Conservation (phyloP, 768 basidiomycete species). For the Mycena sanguinolenta region DNA sequence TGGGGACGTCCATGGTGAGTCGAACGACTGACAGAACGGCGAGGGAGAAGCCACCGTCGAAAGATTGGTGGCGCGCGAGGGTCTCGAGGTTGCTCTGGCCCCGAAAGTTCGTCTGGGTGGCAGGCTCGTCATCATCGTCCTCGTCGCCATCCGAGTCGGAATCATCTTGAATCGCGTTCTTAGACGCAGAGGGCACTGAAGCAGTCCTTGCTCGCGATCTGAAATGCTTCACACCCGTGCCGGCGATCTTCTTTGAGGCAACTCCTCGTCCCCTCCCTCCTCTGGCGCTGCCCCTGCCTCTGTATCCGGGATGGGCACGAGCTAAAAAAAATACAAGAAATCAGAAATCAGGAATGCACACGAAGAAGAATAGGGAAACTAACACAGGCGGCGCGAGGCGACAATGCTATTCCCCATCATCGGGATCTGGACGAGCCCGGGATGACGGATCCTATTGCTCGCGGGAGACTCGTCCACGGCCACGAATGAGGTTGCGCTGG, state of each 20-base stretch:
- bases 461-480: conserved; percentile 32
- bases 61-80: conserved; percentile 36
- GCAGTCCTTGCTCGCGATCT: not conserved
- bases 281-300: not conserved
- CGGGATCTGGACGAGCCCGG: conserved; percentile 4
- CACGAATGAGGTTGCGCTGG: conserved; percentile 31
- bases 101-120: conserved; percentile 5
- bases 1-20: conserved; percentile 2
- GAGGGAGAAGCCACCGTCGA: conserved; percentile 37
- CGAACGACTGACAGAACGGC: conserved; percentile 22
- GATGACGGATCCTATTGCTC: not conserved
- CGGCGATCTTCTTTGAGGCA: conserved; percentile 3
- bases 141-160: not conserved
- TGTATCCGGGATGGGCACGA: not conserved
- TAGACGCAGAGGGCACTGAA: not conserved
- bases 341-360: not conserved
- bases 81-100: conserved; percentile 17
- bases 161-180: not conserved
- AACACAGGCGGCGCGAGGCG: not conserved
- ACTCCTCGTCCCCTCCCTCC: not conserved
- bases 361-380: not conserved
- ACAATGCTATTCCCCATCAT: not conserved
- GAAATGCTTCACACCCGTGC: no score
- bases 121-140: not conserved
- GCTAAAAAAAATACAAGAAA: not conserved